Percentiles rank a stretch among this genome's conserved stretches.
Conservation (phyloP, 306 rosid genomes). For the Vachellia pachyceras region DNA sequence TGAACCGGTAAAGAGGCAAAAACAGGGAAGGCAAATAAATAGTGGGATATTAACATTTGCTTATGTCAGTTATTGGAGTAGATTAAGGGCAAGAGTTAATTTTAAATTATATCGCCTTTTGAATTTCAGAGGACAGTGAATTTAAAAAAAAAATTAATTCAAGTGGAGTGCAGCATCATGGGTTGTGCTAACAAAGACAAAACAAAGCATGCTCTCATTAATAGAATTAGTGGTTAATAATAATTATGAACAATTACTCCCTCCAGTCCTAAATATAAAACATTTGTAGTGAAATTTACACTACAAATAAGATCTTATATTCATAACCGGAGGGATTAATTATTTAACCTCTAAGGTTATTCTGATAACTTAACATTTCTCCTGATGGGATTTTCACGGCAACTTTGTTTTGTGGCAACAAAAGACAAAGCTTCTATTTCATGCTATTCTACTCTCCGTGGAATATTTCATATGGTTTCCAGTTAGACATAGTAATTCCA, state of each 20-base stretch:
- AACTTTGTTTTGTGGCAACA: background rate
- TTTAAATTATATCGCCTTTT: background rate
- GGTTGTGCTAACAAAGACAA: constrained; percentile 11
- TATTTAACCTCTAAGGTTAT: constrained; percentile 22
- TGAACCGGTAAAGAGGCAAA: background rate
- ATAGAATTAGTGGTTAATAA: too few relatives aligned
- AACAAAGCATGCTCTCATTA: constrained; percentile 15
- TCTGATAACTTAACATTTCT: background rate
- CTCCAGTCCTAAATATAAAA: too few relatives aligned
- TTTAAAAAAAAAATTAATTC: background rate
- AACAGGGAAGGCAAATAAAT: background rate
- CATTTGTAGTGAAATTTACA: too few relatives aligned
- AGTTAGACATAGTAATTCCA: constrained; percentile 5
- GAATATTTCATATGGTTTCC: background rate
- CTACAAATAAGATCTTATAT: too few relatives aligned
- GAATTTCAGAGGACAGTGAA: background rate
- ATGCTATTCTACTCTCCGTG: background rate
- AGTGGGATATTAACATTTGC: background rate
- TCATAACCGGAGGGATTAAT: too few relatives aligned
- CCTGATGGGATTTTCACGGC: background rate
- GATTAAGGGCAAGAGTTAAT: background rate
- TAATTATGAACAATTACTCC: too few relatives aligned
- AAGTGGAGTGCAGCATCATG: too few relatives aligned
- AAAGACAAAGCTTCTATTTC: background rate
- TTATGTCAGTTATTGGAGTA: background rate